Evolutionary conservation across 306 rosid genomes (phyloP).

Genomic region (Datisca glomerata): DNA sequence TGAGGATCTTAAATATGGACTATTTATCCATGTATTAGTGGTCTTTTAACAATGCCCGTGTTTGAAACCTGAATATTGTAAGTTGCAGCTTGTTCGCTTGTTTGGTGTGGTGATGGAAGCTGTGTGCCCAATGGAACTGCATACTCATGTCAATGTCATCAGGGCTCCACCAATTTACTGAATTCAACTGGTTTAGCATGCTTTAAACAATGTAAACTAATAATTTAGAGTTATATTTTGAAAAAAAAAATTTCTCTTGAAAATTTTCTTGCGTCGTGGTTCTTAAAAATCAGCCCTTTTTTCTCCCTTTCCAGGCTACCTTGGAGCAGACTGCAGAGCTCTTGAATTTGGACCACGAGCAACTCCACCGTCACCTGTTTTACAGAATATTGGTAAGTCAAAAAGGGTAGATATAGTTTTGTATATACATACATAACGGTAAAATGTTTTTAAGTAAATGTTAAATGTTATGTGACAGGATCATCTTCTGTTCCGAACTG

Average conservation of each 20-base stretch:
- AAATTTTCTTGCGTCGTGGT: too few species aligned
- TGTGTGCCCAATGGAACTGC: constrained; percentile 20
- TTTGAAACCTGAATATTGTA: too few species aligned
- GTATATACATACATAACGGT: too few species aligned
- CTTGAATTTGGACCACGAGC: constrained; percentile 9
- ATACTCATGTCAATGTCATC: constrained; percentile 23
- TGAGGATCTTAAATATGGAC: too few species aligned
- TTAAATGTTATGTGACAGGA: too few species aligned
- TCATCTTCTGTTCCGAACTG: too few species aligned
- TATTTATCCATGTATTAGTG: too few species aligned
- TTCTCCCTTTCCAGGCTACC: constrained; percentile 23
- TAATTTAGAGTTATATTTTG: too few species aligned
- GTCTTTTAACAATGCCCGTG: too few species aligned
- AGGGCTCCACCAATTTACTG: constrained; percentile 19
- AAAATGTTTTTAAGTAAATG: too few species aligned
- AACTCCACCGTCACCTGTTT: constrained; percentile 1
- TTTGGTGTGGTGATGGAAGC: constrained; percentile 30
- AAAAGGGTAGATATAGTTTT: too few species aligned
- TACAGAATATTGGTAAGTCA: constrained; percentile 14
- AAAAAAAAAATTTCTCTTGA: too few species aligned
- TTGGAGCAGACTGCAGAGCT: constrained; percentile 32
- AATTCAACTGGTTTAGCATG: constrained; percentile 9
- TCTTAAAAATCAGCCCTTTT: not conserved
- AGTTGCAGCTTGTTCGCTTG: constrained; percentile 19
- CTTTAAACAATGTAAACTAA: constrained; percentile 35